Percentiles rank a stretch among this genome's conserved stretches.
These are phyloP conservation scores for Pinus albicaulis DNA, from an alignment of 75 land plant species.

Conservation along the genomic window DNA sequence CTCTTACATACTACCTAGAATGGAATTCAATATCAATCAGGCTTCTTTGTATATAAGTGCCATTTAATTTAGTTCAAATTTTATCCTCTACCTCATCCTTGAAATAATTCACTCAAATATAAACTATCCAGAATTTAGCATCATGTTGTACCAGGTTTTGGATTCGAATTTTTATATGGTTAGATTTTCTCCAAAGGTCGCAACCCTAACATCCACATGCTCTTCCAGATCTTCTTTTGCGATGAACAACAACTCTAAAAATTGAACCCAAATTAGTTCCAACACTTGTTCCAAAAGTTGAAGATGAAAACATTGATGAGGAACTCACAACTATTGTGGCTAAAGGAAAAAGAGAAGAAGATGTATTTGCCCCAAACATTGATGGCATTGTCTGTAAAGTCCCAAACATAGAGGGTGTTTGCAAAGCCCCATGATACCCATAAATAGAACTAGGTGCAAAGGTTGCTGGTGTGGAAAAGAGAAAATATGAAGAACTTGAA, in stretches of 20 bases:
- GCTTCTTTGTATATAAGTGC: neutral
- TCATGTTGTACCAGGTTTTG: neutral
- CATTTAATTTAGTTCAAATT: neutral
- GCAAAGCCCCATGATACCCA: conserved; percentile 38
- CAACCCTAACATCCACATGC: neutral
- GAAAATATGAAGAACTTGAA: conserved; percentile 32
- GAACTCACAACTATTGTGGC: conserved; percentile 21
- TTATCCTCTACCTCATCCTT: neutral
- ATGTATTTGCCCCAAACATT: conserved; percentile 27
- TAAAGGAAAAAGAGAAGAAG: conserved; percentile 23
- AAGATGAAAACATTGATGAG: conserved; percentile 31
- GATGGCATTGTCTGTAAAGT: conserved; percentile 28
- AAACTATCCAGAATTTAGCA: neutral
- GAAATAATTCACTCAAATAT: neutral
- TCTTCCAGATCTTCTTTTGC: neutral
- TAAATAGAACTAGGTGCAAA: conserved; percentile 42
- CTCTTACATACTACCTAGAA: conserved; percentile 1
- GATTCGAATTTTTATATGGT: conserved; percentile 1
- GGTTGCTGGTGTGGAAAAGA: conserved; percentile 51
- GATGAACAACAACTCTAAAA: conserved; percentile 33
- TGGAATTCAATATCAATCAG: neutral
- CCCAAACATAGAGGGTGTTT: conserved; percentile 42
- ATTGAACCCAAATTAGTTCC: conserved; percentile 55
- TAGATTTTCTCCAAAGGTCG: conserved; percentile 1
- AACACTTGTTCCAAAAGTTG: conserved; percentile 56